These are phyloP conservation scores for Schoenoplectus triqueter DNA, from an alignment of 202 grass and related monocot genomes.

Conservation along the genomic window DNA sequence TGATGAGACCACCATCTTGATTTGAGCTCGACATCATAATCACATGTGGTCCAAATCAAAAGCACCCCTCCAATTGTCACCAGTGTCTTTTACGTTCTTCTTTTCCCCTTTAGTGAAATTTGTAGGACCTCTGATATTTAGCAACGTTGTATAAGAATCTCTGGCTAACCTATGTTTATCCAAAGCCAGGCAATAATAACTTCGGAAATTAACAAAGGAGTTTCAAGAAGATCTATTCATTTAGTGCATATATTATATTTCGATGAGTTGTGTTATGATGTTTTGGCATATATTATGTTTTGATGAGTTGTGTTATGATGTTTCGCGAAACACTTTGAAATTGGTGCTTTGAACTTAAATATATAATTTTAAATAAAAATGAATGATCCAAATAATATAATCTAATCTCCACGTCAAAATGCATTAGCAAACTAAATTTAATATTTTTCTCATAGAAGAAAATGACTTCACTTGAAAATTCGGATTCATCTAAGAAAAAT, in stretches of 20 bases:
- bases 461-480: no score
- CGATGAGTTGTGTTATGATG: no score
- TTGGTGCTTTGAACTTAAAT: no score
- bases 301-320: no score
- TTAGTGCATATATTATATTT: background rate
- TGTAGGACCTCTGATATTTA: slow-evolving; percentile 26
- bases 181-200: background rate
- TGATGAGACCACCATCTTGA: slow-evolving; percentile 31
- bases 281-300: no score
- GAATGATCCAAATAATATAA: no score
- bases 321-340: no score
- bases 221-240: background rate
- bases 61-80: slow-evolving; percentile 30
- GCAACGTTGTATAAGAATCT: background rate
- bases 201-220: slow-evolving; percentile 8
- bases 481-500: no score
- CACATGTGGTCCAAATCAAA: slow-evolving; percentile 39
- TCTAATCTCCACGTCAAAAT: no score
- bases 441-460: no score
- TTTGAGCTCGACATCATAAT: slow-evolving; percentile 26
- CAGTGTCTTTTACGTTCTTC: slow-evolving; percentile 35
- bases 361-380: no score
- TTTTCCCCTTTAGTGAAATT: slow-evolving; percentile 25
- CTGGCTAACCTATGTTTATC: slow-evolving; percentile 17
- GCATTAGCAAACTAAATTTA: no score